Evolutionary conservation across 352 stramenopile species (phyloP).

Genomic region (Phytophthora hybrid): DNA sequence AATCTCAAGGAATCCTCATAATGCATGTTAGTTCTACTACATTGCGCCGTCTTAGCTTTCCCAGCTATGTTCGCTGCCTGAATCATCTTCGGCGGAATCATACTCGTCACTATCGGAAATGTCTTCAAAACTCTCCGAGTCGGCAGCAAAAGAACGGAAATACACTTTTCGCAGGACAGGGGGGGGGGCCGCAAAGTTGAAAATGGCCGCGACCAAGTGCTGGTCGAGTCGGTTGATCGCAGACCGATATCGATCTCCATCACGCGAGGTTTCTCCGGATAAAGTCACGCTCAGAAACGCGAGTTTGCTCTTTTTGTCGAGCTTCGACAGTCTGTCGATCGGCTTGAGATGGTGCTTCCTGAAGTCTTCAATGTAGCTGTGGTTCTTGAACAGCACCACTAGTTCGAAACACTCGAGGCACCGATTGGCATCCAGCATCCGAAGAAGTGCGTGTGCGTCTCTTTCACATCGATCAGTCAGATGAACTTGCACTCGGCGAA

Average conservation of each 20-base stretch:
- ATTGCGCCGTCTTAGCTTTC: background rate
- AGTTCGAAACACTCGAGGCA: background rate
- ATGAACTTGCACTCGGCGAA: background rate
- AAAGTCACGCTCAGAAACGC: background rate
- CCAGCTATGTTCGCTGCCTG: background rate
- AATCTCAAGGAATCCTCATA: too few relatives aligned
- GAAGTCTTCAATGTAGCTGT: background rate
- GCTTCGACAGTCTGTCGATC: background rate
- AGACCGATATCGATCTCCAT: background rate
- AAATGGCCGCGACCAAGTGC: constrained; percentile 1
- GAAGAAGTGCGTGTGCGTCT: background rate
- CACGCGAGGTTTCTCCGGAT: background rate
- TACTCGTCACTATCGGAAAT: background rate
- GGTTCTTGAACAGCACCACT: background rate
- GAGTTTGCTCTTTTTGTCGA: background rate
- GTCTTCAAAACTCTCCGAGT: background rate
- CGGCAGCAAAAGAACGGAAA: background rate
- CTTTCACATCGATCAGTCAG: background rate
- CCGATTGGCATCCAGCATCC: background rate
- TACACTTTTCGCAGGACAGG: background rate
- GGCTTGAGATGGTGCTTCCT: background rate
- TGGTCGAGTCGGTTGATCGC: background rate
- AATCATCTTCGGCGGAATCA: background rate
- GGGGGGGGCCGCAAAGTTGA: background rate
- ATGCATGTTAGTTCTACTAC: background rate